These are phyloP conservation scores for Lathyrus tuberosus DNA, from an alignment of 306 rosid genomes.

Conservation along the genomic window DNA sequence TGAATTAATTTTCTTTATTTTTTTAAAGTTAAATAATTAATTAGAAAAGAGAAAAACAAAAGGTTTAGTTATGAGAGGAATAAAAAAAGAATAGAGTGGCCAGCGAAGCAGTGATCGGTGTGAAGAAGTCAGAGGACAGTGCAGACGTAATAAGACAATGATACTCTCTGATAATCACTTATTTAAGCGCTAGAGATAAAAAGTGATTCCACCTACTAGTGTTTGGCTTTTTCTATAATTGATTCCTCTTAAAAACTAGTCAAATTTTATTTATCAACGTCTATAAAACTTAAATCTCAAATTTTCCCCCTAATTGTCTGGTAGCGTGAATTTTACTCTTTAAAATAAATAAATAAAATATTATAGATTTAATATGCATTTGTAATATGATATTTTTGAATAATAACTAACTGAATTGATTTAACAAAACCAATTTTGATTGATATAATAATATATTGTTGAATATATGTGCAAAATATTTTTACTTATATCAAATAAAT, in stretches of 20 bases:
- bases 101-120: slow-evolving; percentile 42
- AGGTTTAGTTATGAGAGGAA: slow-evolving; percentile 22
- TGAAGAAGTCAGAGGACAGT: slow-evolving; percentile 28
- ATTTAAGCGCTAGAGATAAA: not conserved
- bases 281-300: no score
- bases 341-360: no score
- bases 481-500: not conserved
- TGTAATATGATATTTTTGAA: no score
- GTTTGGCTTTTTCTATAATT: not conserved
- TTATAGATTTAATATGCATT: no score
- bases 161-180: not conserved
- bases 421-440: no score
- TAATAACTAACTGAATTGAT: no score
- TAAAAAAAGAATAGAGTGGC: slow-evolving; percentile 43
- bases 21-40: slow-evolving; percentile 7
- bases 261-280: not conserved
- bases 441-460: no score
- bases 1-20: not conserved
- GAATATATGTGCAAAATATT: not conserved
- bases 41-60: slow-evolving; percentile 25
- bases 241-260: not conserved
- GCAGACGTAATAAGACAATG: slow-evolving; percentile 13
- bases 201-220: slow-evolving; percentile 11
- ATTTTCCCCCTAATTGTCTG: no score
- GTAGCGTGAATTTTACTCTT: no score